Base-by-base conservation (phyloP, 2,329 filamentous ascomycete genomes). In the Claviceps sp. region DNA sequence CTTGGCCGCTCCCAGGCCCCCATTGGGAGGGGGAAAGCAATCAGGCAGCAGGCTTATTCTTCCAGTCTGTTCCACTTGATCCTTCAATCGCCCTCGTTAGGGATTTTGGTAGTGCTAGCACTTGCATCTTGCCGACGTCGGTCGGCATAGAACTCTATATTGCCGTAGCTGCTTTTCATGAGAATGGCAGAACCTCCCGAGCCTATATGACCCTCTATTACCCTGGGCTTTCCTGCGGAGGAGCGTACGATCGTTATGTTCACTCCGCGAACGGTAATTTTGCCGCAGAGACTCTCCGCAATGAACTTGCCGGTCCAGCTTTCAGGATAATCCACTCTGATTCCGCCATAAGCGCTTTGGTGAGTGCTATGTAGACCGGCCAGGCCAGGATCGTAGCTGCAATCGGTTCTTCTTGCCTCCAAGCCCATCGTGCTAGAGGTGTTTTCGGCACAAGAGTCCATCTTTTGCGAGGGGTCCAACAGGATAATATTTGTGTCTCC, bases 231-330 rank as follows among this genome's bases (percentile, higher is more conserved):
- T 1, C 66, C 63, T 3, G 64, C 62, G 60, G 64, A 65, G 1
- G 63, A 61, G 2, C 58, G 54, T 3, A 60, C 61, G 2, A 75
- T 57, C 49, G 63, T 55, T 13, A 79, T 65, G 16, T 66, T 74
- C 40, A 70, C 64, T 13, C 77, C 77, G 20, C 49, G 54, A 5
- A 72, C 62, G 1, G 53, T 50, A 34, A 77, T 62, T 7, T 52
- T 55, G 2, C 75, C 75, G 22, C 68, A 68, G 16, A 72, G 61
- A 17, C 68, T 67, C 53, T 66, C 52, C 11, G 71, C 67, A 7
- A 54, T 55, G 37, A 78, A 61, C 17, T 56, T 55, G 14, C 77
- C 77, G 55, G 72, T 70, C 77, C 77, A 80, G 2, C 68, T 63
- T 22, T 58, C 58, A 0, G 77, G 76, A 56, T 77, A 78, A 16